phyloP scores from a whole-genome alignment of 345 rosid species.

The Dovyalis caffra region DNA sequence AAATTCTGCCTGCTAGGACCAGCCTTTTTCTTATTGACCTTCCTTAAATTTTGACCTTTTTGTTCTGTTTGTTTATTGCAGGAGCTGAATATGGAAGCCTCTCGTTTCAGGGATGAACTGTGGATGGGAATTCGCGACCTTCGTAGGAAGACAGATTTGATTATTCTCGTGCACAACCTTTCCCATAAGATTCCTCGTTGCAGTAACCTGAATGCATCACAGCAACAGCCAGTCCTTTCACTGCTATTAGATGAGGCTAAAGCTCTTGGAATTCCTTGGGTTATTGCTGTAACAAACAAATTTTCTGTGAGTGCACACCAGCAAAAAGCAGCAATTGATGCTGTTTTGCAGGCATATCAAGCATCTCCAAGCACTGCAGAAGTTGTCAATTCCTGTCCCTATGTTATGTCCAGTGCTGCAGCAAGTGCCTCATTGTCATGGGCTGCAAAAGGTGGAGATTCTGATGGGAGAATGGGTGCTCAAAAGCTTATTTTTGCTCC shows the following conservation, averaged over 20 bases:
- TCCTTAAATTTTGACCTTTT: background rate
- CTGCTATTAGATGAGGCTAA: slow-evolving; percentile 85
- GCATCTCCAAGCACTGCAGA: slow-evolving; percentile 63
- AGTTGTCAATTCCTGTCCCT: slow-evolving; percentile 87
- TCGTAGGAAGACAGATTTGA: slow-evolving; percentile 74
- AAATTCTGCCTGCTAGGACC: background rate
- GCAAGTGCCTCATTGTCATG: slow-evolving; percentile 70
- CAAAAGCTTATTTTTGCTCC: slow-evolving; percentile 70
- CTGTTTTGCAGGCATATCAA: slow-evolving; percentile 75
- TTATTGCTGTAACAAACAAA: slow-evolving; percentile 88
- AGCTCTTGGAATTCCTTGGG: slow-evolving; percentile 95
- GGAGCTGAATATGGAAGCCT: slow-evolving; percentile 69
- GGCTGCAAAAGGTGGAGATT: slow-evolving; percentile 54
- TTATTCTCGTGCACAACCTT: slow-evolving; percentile 88
- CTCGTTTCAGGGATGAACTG: slow-evolving; percentile 81
- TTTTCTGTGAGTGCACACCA: slow-evolving; percentile 98
- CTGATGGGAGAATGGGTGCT: slow-evolving; percentile 45
- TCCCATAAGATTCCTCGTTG: slow-evolving; percentile 83
- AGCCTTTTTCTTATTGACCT: background rate
- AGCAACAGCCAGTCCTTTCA: slow-evolving; percentile 71
- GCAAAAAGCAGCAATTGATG: slow-evolving; percentile 73
- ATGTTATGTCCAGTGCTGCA: slow-evolving; percentile 59
- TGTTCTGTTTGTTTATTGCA: slow-evolving; percentile 25
- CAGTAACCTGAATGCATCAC: slow-evolving; percentile 43
- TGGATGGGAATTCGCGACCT: slow-evolving; percentile 85